Evolutionary conservation across 2,329 filamentous ascomycete genomes (phyloP).

Genomic region (Neodidymelliopsis sp.): DNA sequence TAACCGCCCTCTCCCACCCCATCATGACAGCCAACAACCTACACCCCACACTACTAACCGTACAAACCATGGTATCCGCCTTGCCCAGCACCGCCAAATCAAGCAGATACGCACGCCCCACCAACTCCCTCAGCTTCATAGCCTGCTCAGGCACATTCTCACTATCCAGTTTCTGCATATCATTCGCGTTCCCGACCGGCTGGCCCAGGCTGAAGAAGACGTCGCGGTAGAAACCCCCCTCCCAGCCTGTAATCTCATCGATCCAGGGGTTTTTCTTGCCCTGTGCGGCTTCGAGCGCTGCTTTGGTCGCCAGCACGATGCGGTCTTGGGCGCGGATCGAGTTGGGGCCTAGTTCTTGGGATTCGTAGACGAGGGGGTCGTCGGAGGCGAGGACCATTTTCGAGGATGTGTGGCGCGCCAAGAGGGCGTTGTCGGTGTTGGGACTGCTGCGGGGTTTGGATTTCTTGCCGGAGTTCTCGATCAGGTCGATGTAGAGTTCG

Average conservation of each 20-base stretch:
- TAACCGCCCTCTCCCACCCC: constrained; percentile 71
- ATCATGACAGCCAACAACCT: constrained; percentile 83
- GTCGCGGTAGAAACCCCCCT: constrained; percentile 82
- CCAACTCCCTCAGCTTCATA: constrained; percentile 73
- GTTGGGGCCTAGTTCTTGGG: constrained; percentile 66
- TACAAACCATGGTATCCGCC: constrained; percentile 77
- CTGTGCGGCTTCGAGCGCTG: constrained; percentile 52
- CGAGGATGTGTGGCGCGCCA: constrained; percentile 41
- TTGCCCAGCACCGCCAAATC: constrained; percentile 77
- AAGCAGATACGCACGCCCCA: constrained; percentile 82
- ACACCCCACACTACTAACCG: constrained; percentile 72
- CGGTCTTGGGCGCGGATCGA: constrained; percentile 72
- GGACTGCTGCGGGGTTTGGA: constrained; percentile 46
- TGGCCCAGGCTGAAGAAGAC: constrained; percentile 81
- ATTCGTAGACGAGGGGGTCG: constrained; percentile 76
- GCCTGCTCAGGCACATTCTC: constrained; percentile 54
- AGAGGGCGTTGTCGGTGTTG: constrained; percentile 20
- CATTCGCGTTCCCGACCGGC: constrained; percentile 40
- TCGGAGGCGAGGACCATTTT: constrained; percentile 76
- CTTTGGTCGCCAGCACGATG: constrained; percentile 76
- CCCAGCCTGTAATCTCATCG: constrained; percentile 83
- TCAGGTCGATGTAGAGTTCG: constrained; percentile 60
- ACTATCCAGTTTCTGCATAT: constrained; percentile 29
- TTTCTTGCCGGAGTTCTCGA: constrained; percentile 35
- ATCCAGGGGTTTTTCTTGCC: constrained; percentile 62